Percentiles rank a stretch among this genome's conserved stretches.
These are phyloP conservation scores for Musa beccarii DNA, from an alignment of 176 grass and related monocot genomes.

Conservation along the genomic window DNA sequence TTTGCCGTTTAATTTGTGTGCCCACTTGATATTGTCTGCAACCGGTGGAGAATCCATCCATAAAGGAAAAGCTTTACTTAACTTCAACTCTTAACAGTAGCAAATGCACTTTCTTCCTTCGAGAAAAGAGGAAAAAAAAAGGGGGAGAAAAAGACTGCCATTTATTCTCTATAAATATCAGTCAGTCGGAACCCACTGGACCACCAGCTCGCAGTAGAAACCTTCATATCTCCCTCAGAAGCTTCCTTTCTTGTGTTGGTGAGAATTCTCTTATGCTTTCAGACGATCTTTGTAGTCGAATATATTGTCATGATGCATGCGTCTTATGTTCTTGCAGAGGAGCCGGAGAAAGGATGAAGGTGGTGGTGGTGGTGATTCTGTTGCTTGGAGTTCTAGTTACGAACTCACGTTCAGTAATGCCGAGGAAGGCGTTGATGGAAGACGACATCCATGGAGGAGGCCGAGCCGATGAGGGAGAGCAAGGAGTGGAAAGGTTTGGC, in stretches of 20 bases:
- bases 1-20: constrained; percentile 1
- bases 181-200: background rate
- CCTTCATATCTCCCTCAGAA: background rate
- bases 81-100: background rate
- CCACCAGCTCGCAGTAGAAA: background rate
- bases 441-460: background rate
- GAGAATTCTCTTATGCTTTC: background rate
- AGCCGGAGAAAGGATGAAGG: background rate
- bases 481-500: background rate
- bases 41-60: constrained; percentile 9
- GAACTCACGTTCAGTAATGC: background rate
- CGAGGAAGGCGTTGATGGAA: background rate
- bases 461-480: background rate
- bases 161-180: constrained; percentile 1
- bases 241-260: background rate
- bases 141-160: background rate
- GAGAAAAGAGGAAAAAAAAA: background rate
- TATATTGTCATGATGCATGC: too few species aligned
- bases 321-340: too few species aligned
- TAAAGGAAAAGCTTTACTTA: background rate
- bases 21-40: constrained; percentile 5
- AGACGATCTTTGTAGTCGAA: too few species aligned
- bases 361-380: background rate
- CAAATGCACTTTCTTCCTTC: background rate
- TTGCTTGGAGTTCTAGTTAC: background rate